Evolutionary conservation across 495 filamentous ascomycete genomes (phyloP).

Genomic region (Hypoxylon subgilvum): DNA sequence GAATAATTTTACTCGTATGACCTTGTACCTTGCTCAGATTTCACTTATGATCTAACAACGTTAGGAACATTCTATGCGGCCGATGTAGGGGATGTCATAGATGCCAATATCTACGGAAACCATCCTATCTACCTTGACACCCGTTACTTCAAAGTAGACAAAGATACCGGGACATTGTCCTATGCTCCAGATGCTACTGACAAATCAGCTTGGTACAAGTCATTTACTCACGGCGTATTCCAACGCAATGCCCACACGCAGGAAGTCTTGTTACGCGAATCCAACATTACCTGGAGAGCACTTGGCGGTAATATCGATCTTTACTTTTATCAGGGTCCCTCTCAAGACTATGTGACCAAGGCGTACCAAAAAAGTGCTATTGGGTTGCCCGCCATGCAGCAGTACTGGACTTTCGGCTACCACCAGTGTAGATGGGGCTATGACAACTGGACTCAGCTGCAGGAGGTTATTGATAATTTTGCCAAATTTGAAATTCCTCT

Average conservation of each 20-base stretch:
- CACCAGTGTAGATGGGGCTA: constrained; percentile 89
- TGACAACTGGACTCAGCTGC: constrained; percentile 72
- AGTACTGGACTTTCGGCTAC: constrained; percentile 86
- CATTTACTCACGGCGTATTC: constrained; percentile 82
- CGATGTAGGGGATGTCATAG: constrained; percentile 67
- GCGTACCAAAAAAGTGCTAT: constrained; percentile 73
- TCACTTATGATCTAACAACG: constrained; percentile 29
- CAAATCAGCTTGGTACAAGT: constrained; percentile 61
- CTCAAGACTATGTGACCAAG: constrained; percentile 69
- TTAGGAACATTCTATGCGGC: constrained; percentile 72
- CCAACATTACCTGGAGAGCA: constrained; percentile 78
- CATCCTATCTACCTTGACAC: constrained; percentile 88
- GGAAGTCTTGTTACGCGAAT: constrained; percentile 69
- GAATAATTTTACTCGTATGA: constrained; percentile 72
- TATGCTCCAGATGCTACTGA: constrained; percentile 63
- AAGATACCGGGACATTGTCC: constrained; percentile 54
- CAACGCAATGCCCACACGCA: constrained; percentile 79
- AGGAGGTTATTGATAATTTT: constrained; percentile 81
- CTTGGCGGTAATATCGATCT: constrained; percentile 82
- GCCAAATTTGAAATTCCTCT: constrained; percentile 73
- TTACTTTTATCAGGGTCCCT: constrained; percentile 79
- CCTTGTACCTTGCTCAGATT: background rate
- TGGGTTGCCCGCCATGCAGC: constrained; percentile 80
- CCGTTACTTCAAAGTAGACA: constrained; percentile 64
- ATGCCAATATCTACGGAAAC: constrained; percentile 79